A percentile compares a stretch with the other conserved stretches of the same genome.
Conservation (phyloP, 257 asterid genomes). For the Solanum rostratum region DNA sequence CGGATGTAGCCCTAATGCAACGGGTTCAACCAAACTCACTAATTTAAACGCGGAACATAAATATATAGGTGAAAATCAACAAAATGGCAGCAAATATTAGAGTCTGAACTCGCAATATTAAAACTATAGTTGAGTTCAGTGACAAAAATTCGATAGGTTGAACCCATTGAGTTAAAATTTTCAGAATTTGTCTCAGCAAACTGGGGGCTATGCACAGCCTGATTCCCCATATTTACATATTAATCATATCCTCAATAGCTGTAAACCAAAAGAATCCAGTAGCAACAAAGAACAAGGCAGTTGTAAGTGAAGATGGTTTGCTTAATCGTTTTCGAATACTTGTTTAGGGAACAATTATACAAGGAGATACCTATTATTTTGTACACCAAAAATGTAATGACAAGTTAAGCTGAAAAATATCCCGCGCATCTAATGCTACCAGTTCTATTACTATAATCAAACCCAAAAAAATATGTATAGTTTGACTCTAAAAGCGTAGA, state of each 20-base stretch:
- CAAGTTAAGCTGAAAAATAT: background rate
- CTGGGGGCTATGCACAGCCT: no score
- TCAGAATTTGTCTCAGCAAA: background rate
- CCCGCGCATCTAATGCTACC: background rate
- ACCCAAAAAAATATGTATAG: background rate
- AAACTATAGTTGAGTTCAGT: background rate
- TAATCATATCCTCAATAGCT: background rate
- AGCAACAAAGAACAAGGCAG: background rate
- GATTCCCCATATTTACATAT: background rate
- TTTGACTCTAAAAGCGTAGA: background rate
- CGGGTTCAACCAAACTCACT: background rate
- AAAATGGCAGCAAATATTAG: background rate
- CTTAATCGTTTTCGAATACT: background rate
- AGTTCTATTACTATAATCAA: background rate
- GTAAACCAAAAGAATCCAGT: background rate
- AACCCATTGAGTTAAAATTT: background rate
- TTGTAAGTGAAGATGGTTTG: background rate
- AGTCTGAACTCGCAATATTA: background rate
- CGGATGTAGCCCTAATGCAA: background rate
- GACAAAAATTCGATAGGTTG: background rate
- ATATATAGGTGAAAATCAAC: background rate
- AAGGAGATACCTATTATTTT: background rate
- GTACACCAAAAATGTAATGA: constrained; percentile 1
- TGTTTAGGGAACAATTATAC: background rate
- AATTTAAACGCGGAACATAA: background rate